Evolutionary conservation across 78 protist genomes (phyloP).

Genomic region (Isochrysis galbana): DNA sequence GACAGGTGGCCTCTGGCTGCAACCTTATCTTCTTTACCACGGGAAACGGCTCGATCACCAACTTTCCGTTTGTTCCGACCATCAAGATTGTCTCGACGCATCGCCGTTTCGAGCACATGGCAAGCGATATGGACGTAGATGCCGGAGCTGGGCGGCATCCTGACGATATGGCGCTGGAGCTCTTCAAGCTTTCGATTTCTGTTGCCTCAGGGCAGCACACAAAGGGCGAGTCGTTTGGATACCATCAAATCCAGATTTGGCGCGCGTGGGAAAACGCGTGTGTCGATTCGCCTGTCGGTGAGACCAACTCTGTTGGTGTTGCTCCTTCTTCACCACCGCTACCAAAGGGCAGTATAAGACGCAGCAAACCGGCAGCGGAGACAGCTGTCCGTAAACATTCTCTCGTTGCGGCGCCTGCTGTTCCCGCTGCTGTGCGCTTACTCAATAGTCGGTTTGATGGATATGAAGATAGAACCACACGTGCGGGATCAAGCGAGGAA

Average conservation of each 20-base stretch:
- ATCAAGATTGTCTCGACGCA: conserved; percentile 22
- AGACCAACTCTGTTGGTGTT: too few species aligned
- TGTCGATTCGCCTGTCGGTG: too few species aligned
- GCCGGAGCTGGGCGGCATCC: neutral
- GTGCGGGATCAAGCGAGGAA: too few species aligned
- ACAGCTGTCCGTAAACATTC: too few species aligned
- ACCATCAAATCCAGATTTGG: conserved; percentile 16
- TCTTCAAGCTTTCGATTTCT: neutral
- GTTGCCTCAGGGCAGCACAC: neutral
- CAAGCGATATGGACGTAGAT: conserved; percentile 56
- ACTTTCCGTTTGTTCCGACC: conserved; percentile 63
- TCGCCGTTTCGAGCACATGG: conserved; percentile 21
- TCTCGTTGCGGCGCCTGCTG: too few species aligned
- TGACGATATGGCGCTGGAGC: neutral
- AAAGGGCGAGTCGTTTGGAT: neutral
- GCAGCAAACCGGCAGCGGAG: too few species aligned
- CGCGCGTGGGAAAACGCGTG: conserved; percentile 28
- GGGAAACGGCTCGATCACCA: conserved; percentile 63
- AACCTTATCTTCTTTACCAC: conserved; percentile 52
- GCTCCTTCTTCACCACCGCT: too few species aligned
- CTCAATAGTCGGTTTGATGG: too few species aligned
- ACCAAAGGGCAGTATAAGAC: too few species aligned
- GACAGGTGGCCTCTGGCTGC: conserved; percentile 54
- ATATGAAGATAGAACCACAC: too few species aligned
- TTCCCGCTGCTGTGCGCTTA: too few species aligned